A percentile compares a stretch with the other conserved stretches of the same genome.
These are phyloP conservation scores for Aureobasidium sp. DNA, from an alignment of 2,329 filamentous ascomycete genomes.

Conservation along the genomic window DNA sequence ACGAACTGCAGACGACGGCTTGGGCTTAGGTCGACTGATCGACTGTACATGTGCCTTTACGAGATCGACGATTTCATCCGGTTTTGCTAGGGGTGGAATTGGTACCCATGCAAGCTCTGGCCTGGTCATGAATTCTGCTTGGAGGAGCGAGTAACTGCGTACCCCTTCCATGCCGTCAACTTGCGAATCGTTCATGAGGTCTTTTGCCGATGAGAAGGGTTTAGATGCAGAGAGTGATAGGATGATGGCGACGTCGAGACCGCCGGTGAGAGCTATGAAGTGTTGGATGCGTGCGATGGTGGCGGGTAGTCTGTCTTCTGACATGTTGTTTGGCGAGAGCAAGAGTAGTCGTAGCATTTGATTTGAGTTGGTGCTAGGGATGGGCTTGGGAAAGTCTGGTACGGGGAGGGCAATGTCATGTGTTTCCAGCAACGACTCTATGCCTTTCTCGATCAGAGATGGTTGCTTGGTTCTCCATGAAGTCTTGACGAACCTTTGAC, in stretches of 20 bases:
- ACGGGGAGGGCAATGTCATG: slow-evolving; percentile 29
- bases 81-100: slow-evolving; percentile 21
- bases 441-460: neutral
- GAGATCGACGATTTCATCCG: slow-evolving; percentile 19
- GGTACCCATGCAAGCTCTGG: slow-evolving; percentile 21
- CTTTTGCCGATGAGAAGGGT: neutral
- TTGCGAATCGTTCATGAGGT: neutral
- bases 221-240: slow-evolving; percentile 23
- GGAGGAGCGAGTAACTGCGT: slow-evolving; percentile 22
- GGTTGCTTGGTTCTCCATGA: neutral
- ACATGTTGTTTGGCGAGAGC: slow-evolving; percentile 22
- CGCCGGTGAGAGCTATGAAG: slow-evolving; percentile 24
- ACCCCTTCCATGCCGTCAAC: slow-evolving; percentile 13
- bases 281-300: slow-evolving; percentile 26
- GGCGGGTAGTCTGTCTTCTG: slow-evolving; percentile 16
- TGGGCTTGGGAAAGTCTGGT: neutral
- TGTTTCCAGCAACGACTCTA: slow-evolving; percentile 29
- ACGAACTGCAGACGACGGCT: slow-evolving; percentile 9
- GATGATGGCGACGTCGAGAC: slow-evolving; percentile 24
- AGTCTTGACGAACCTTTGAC: slow-evolving; percentile 25
- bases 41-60: slow-evolving; percentile 18
- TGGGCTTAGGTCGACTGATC: neutral
- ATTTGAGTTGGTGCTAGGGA: slow-evolving; percentile 8
- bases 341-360: slow-evolving; percentile 25
- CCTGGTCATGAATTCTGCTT: slow-evolving; percentile 20